Base-by-base conservation (phyloP, 2,329 filamentous ascomycete genomes). In the Stachybotrys chlorohalonatus region DNA sequence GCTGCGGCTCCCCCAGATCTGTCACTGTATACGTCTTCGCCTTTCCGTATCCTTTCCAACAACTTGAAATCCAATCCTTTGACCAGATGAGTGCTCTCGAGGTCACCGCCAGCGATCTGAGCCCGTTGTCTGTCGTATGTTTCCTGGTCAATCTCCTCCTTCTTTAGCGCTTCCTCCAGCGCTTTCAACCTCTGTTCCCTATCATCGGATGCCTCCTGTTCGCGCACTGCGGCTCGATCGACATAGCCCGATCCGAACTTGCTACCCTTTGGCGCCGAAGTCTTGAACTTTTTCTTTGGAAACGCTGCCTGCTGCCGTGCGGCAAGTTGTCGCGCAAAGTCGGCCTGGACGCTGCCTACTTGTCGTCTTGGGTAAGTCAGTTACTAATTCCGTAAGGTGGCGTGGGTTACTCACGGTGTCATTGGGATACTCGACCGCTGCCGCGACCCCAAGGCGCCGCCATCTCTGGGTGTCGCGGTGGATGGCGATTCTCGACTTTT, bases 1-100 rank as follows among this genome's bases (percentile, higher is more conserved):
- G 8, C 36, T 9, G 36, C 36, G 31, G 61, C 56, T 30, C 62
- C 55, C 2, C 64, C 58, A 32, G 67, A 62, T 8, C 63, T 65
- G 7, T 73, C 70, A n/a, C 64, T 68, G 60, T 76, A 79, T 1
- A 90, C 78, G 68, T 92, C 74, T 67, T 91, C 88, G 47, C 87
- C 89, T 54, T 78, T 80, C 57, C 80, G 80, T 56, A 88, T 79
- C 60, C 85, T 78, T 68, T 88, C 82, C 31, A 92, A 74, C 11
- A 97, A 75, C 68, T 88, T 87, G 67, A 90, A 88, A 70, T 99
- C 94, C 52, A 99, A 72, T 0, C 94, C 94, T 67, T 96, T 97
- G 51, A 97, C 86, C 60, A 96, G 72, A 76, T 96, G 90, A 13
- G 91, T 95, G 62, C 84, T 90, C 13, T 76, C 76, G 24, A 92